These are phyloP conservation scores for Chlorella vulgaris DNA, from an alignment of 139 green algal species.

Conservation along the genomic window DNA sequence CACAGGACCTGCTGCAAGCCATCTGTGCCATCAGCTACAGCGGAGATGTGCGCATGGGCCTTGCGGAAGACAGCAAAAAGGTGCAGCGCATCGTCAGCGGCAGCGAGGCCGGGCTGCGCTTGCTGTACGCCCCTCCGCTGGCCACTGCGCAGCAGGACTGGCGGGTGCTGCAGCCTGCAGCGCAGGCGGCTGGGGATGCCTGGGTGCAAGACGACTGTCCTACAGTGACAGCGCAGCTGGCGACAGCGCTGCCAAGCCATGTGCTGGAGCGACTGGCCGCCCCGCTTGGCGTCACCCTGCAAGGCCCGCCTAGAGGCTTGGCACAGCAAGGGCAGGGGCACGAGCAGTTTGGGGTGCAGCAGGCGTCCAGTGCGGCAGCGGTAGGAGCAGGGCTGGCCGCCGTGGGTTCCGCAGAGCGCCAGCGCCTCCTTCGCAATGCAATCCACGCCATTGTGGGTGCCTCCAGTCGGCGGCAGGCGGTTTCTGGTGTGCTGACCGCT, in stretches of 20 bases:
- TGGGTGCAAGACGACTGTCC: slow-evolving; percentile 10
- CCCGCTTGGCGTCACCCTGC: not conserved
- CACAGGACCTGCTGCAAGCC: slow-evolving; percentile 67
- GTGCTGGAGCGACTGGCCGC: slow-evolving; percentile 19
- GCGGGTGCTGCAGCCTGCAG: not conserved
- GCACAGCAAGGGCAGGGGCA: too few relatives aligned
- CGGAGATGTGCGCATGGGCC: slow-evolving; percentile 81
- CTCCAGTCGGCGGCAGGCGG: slow-evolving; percentile 39
- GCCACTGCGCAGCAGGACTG: not conserved
- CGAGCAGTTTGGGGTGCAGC: not conserved
- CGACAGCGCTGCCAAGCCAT: slow-evolving; percentile 8
- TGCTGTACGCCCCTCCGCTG: slow-evolving; percentile 25
- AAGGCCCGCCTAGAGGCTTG: too few relatives aligned
- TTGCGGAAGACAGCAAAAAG: slow-evolving; percentile 88
- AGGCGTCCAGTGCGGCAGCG: not conserved
- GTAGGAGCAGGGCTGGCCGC: not conserved
- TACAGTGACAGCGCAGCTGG: not conserved
- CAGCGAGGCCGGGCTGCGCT: slow-evolving; percentile 22
- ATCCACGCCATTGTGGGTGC: slow-evolving; percentile 31
- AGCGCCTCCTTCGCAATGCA: slow-evolving; percentile 29
- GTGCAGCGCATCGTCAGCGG: slow-evolving; percentile 69
- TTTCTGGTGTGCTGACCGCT: slow-evolving; percentile 29
- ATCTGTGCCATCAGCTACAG: slow-evolving; percentile 82
- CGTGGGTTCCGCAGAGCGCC: too few relatives aligned
- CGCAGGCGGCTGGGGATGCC: not conserved